Percentiles rank a stretch among this genome's conserved stretches.
Conservation (phyloP, 129 eudicot genomes). For the Flaveria trinervia region DNA sequence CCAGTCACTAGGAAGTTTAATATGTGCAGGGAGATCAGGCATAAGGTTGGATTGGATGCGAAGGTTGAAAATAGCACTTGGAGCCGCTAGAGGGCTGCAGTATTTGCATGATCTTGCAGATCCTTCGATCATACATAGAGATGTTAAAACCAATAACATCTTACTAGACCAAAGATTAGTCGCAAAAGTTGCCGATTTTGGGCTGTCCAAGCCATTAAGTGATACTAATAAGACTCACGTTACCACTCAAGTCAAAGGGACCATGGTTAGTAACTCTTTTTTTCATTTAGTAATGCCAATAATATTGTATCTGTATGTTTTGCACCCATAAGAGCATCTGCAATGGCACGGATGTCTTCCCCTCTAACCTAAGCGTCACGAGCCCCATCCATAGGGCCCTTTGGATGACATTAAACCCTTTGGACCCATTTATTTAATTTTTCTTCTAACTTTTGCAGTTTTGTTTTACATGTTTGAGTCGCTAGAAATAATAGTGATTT, state of each 20-base stretch:
- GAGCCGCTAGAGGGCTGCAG: conserved; percentile 11
- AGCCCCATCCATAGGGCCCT: no score
- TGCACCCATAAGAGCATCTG: no score
- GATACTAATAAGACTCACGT: conserved; percentile 23
- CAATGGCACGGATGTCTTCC: no score
- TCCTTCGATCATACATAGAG: conserved; percentile 11
- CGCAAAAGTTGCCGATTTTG: conserved; percentile 67
- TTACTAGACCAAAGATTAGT: conserved; percentile 45
- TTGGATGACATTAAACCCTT: no score
- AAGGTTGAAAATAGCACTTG: conserved; percentile 21
- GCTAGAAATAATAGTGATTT: background rate
- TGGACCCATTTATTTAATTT: background rate
- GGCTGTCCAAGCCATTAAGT: conserved; percentile 44
- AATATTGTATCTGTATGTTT: no score
- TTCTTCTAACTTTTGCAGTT: background rate
- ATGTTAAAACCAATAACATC: conserved; percentile 10
- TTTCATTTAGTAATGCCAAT: background rate
- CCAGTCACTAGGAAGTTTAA: background rate
- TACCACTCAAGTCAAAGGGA: conserved; percentile 44
- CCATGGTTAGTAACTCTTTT: conserved; percentile 40
- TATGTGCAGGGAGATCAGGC: conserved; percentile 44
- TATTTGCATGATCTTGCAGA: conserved; percentile 13
- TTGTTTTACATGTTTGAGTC: background rate
- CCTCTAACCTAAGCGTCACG: no score
- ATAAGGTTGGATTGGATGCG: conserved; percentile 48